Base-by-base conservation (phyloP, 2,329 filamentous ascomycete genomes). In the Fusarium algeriense region DNA sequence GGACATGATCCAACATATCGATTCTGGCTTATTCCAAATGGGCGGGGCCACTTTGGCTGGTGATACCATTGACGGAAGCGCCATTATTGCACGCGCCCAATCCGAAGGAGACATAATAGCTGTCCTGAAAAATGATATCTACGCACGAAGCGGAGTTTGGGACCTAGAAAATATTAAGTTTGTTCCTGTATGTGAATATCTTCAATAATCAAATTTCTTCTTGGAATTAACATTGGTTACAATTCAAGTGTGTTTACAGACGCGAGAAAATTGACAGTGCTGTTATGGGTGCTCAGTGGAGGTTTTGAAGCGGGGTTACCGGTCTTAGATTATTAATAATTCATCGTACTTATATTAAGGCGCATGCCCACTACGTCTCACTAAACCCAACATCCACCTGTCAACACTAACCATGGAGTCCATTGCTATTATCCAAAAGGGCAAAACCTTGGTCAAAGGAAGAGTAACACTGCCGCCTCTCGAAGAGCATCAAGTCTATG, bases 401-500 rank as follows among this genome's bases (percentile, higher is more conserved):
- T 15, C 11, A 3, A 6, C 41, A 17, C 0, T 2, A 15, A 7
- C 0, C 7, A 68, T 68, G 43, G 43, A 68, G 11, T 49, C 61
- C 19, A 60, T 50, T 3, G 70, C 64, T 5, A 23, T 73, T 3
- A 41, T 71, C 1, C 70, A 73, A 45, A 46, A 50, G 15, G 64
- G 28, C 13, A 63, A 19, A 7, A 13, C 13, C 13, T 35, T 73
- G 3, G 12, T 53, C 7, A 8, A 64, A 10, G 64, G 46, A 4
- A 20, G 17, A 2, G 19, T 58, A 3, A 28, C 30, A 6, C 41
- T 73, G 0, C 67, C 71, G 30, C 37, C 41, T n/a, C 35, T 73
- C 0, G 61, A 64, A 14, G 59, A 67, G 8, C 70, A 77, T 15
- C 72, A 78, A 48, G 69, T 70, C 0, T 67, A 69, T 2, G 73